Evolutionary conservation across 2,329 filamentous ascomycete species (phyloP), one percentile per base, ranked within the genome.

Genomic region (Penicillium paneum): DNA sequence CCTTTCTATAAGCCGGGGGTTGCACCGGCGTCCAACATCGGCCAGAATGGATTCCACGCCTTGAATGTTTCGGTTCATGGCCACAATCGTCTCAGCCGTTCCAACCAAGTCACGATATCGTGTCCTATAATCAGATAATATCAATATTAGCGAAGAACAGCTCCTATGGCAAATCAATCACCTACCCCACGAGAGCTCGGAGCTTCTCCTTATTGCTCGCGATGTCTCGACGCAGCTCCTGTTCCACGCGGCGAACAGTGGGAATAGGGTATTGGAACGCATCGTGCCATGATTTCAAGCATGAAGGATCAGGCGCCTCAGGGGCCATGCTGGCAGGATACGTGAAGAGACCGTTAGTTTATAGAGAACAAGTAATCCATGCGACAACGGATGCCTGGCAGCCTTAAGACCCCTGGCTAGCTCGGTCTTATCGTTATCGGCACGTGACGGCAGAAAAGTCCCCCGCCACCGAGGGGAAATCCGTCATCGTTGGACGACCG

Each of bases 11-110:
- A 86, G 79, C 49, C 81, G 77, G 35, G 90, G 83, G 48, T 92
- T 91, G 73, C 93, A 97, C 53, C 84, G 83, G 39, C 83, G 83
- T 42, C 90, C 90, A 76, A 96, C 87, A 55, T 80, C 80, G 15
- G 82, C 82, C 48, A 97, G 80, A 35, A 86, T 83, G 5, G 79
- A 77, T 72, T 96, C 91, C 15, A 91, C 87, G 12, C 79, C 76
- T 57, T 87, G 83, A 76, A 94, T 93, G 68, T 93, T 86, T 36
- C 74, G 75, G 62, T 90, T 88, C 90, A 97, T 96, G 57, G 86
- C 83, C 51, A 97, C 88, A 62, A 97, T 97, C n/a, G 87, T 87
- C 74, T 97, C 92, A 51, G 93, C 93, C 0, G 93, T 97, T 49
- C 90, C 90, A 26, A 97, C 84, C 8, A 97, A 84, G 65, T 94